Base-by-base conservation (phyloP, 2,329 filamentous ascomycete species). In the Colletotrichum karsti region DNA sequence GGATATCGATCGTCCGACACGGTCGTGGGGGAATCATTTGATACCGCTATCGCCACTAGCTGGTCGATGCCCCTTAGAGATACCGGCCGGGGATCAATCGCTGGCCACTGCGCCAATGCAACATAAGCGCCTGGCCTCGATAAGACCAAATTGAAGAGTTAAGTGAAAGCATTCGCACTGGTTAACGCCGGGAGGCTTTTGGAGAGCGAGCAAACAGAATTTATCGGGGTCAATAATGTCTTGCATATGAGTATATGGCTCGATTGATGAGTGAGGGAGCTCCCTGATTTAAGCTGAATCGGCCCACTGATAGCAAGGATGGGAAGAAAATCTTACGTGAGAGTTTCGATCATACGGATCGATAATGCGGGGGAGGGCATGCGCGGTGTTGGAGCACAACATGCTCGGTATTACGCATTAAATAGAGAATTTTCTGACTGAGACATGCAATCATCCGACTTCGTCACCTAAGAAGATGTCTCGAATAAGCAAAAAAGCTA, bases 291-390 rank as follows among this genome's bases (percentile, higher is more conserved):
- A 48, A n/a, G 48, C 39, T 28, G 39, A 28, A 12, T 35, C 20
- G 41, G 24, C 18, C 63, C 41, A 63, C 63, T 56, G 50, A 63
- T 67, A 63, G 35, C 58, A 50, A 35, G 58, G 41, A 37, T 51
- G 5, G n/a, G 10, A 24, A 18, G 63, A 63, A 67, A 50, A 67
- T 67, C 63, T 67, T 67, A 67, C 63, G 63, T 24, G 15, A 63
- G 39, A 67, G 26, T 13, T 63, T 67, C 41, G 48, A 33, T 18
- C 37, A 58, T n/a, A n/a, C n/a, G n/a, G n/a, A n/a, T n/a, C n/a
- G n/a, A 50, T 8, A 50, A 42, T 67, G 58, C 63, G 58, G 63
- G 63, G 58, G 33, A 42, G 35, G 12, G 18, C 3, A 8, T 7
- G 56, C 54, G 22, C 48, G 13, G 35, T n/a, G 28, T 35, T 33